phyloP scores from a whole-genome alignment of 2,329 filamentous ascomycete species.

The Microdochium nivale region DNA sequence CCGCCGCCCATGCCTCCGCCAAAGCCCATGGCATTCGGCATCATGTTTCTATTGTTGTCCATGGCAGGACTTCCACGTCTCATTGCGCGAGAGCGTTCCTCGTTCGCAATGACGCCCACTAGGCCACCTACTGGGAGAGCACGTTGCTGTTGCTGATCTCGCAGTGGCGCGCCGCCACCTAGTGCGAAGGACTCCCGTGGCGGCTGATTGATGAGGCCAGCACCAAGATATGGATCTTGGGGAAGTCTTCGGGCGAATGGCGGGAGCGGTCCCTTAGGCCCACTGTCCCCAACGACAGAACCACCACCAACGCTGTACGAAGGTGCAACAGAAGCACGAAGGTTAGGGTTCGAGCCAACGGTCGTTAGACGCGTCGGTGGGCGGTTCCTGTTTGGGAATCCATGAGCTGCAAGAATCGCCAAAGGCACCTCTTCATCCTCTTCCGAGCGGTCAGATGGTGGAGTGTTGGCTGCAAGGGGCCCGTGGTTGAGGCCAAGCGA shows the following conservation, averaged over 20 bases:
- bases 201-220: slow-evolving; percentile 62
- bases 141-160: slow-evolving; percentile 18
- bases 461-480: slow-evolving; percentile 25
- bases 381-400: slow-evolving; percentile 72
- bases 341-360: slow-evolving; percentile 63
- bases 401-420: slow-evolving; percentile 79
- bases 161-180: slow-evolving; percentile 40
- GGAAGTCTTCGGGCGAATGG: slow-evolving; percentile 78
- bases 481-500: slow-evolving; percentile 20
- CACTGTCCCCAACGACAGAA: slow-evolving; percentile 48
- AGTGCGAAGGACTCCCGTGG: slow-evolving; percentile 69
- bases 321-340: slow-evolving; percentile 46
- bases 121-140: slow-evolving; percentile 63
- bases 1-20: slow-evolving; percentile 22
- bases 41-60: slow-evolving; percentile 34
- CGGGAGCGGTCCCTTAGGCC: slow-evolving; percentile 47
- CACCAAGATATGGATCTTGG: slow-evolving; percentile 76
- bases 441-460: slow-evolving; percentile 47
- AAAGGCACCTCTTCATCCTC: slow-evolving; percentile 85
- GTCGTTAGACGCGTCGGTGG: slow-evolving; percentile 60
- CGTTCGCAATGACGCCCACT: slow-evolving; percentile 78
- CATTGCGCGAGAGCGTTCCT: slow-evolving; percentile 72
- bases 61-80: slow-evolving; percentile 69
- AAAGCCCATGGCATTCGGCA: slow-evolving; percentile 11
- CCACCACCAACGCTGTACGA: slow-evolving; percentile 33